Evolutionary conservation across 176 grass and related monocot genomes (phyloP).

Genomic region (Aegilops tauschii): DNA sequence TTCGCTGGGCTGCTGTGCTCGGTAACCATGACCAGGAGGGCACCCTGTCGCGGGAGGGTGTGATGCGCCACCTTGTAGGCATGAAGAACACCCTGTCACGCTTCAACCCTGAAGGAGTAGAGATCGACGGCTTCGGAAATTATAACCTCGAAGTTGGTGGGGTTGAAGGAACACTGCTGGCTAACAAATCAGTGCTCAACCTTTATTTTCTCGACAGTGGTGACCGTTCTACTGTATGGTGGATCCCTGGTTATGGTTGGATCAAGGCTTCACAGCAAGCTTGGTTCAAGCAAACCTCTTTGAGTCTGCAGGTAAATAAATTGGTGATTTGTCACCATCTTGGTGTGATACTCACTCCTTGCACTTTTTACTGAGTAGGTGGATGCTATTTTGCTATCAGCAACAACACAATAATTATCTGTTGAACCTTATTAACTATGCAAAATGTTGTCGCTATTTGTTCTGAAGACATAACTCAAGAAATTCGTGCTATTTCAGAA

Average conservation of each 20-base stretch:
- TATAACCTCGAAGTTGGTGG: constrained; percentile 78
- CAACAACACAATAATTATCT: background rate
- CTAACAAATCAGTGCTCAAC: constrained; percentile 90
- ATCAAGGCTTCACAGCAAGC: constrained; percentile 90
- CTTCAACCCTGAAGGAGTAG: constrained; percentile 61
- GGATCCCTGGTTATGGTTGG: constrained; percentile 76
- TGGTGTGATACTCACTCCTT: background rate
- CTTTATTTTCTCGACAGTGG: constrained; percentile 95
- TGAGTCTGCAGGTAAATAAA: constrained; percentile 57
- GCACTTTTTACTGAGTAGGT: background rate
- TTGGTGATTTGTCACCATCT: background rate
- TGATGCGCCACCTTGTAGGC: constrained; percentile 77
- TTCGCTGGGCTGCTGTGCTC: constrained; percentile 84
- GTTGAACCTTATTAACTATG: background rate
- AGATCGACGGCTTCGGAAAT: constrained; percentile 88
- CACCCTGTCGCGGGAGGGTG: constrained; percentile 68
- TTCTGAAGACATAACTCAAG: background rate
- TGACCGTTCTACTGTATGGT: constrained; percentile 73
- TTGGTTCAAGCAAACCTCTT: constrained; percentile 85
- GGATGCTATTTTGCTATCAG: background rate
- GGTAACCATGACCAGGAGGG: constrained; percentile 97
- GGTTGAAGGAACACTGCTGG: constrained; percentile 50
- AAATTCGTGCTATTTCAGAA: background rate
- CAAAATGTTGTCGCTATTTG: background rate
- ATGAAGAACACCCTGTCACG: constrained; percentile 74